A percentile compares a stretch with the other conserved stretches of the same genome.
phyloP scores from a whole-genome alignment of 1,139 yeast species.

The Blastobotrys apis region DNA sequence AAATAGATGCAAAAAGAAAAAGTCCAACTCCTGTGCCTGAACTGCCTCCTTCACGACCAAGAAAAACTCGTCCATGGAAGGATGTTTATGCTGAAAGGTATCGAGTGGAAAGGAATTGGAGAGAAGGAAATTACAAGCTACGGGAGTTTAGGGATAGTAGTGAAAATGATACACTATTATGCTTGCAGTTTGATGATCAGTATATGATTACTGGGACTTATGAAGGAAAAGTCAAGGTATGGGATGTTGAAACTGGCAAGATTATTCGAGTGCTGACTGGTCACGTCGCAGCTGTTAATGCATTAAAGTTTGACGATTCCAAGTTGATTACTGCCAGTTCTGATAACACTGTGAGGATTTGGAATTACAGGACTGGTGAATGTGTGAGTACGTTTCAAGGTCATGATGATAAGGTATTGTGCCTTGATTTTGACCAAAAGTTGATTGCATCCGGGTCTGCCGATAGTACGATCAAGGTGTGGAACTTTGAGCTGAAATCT shows the following conservation, averaged over 20 bases:
- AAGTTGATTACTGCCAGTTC: conserved; percentile 89
- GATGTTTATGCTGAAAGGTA: conserved; percentile 88
- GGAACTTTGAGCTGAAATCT: conserved; percentile 93
- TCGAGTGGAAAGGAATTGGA: conserved; percentile 90
- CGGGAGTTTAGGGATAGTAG: conserved; percentile 62
- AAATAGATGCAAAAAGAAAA: too few species aligned
- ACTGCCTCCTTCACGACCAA: neutral
- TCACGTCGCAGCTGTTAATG: conserved; percentile 79
- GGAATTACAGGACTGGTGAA: conserved; percentile 94
- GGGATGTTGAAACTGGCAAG: conserved; percentile 81
- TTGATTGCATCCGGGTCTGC: conserved; percentile 91
- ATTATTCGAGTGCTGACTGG: conserved; percentile 74
- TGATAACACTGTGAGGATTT: conserved; percentile 86
- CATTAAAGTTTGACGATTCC: conserved; percentile 79
- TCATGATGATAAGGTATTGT: conserved; percentile 79
- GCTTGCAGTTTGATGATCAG: conserved; percentile 76
- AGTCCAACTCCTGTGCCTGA: neutral
- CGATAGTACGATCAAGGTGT: conserved; percentile 84
- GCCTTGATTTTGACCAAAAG: conserved; percentile 74
- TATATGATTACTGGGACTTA: conserved; percentile 86
- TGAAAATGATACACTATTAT: conserved; percentile 69
- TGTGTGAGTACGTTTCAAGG: conserved; percentile 92
- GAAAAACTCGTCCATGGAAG: conserved; percentile 84
- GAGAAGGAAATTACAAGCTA: conserved; percentile 67
- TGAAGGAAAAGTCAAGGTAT: conserved; percentile 81